Percentiles rank a stretch among this genome's conserved stretches.
Conservation (phyloP, 768 basidiomycete genomes). For the Crepidotus variabilis region DNA sequence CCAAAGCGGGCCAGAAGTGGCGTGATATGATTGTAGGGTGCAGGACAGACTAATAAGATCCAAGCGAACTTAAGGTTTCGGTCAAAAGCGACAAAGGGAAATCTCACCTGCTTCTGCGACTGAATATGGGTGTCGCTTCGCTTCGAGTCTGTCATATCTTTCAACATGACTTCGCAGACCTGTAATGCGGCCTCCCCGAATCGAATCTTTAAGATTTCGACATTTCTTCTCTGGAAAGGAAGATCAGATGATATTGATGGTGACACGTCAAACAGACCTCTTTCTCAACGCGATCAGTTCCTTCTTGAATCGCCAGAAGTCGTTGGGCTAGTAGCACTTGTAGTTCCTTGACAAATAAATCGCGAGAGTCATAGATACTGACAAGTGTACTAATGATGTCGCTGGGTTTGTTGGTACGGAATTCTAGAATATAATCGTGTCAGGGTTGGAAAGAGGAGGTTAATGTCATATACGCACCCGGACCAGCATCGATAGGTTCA, state of each 20-base stretch:
- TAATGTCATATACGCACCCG: slow-evolving; percentile 61
- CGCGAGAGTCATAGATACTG: slow-evolving; percentile 96
- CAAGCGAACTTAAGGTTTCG: too few species aligned
- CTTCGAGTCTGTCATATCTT: slow-evolving; percentile 93
- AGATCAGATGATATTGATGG: slow-evolving; percentile 1
- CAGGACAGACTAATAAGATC: slow-evolving; percentile 50
- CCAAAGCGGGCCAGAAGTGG: slow-evolving; percentile 92
- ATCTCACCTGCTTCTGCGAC: slow-evolving; percentile 57
- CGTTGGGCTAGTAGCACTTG: slow-evolving; percentile 89
- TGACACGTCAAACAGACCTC: slow-evolving; percentile 40
- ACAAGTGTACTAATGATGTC: slow-evolving; percentile 96
- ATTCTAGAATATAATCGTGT: slow-evolving; percentile 54
- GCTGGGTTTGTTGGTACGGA: slow-evolving; percentile 84
- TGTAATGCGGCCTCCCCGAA: slow-evolving; percentile 93
- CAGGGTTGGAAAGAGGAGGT: not conserved
- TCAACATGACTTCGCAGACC: slow-evolving; percentile 97
- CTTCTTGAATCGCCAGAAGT: slow-evolving; percentile 78
- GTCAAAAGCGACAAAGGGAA: not conserved
- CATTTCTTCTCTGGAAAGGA: slow-evolving; percentile 68
- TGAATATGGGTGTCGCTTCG: slow-evolving; percentile 88
- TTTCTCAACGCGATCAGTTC: slow-evolving; percentile 72
- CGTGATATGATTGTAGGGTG: slow-evolving; percentile 91
- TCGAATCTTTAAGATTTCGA: slow-evolving; percentile 92
- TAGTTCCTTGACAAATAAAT: slow-evolving; percentile 93
- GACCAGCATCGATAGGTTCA: slow-evolving; percentile 94